Percentiles rank a stretch among this genome's conserved stretches.
Evolutionary conservation across 345 rosid genomes (phyloP).

Genomic region (Pseudoturritis turrita): DNA sequence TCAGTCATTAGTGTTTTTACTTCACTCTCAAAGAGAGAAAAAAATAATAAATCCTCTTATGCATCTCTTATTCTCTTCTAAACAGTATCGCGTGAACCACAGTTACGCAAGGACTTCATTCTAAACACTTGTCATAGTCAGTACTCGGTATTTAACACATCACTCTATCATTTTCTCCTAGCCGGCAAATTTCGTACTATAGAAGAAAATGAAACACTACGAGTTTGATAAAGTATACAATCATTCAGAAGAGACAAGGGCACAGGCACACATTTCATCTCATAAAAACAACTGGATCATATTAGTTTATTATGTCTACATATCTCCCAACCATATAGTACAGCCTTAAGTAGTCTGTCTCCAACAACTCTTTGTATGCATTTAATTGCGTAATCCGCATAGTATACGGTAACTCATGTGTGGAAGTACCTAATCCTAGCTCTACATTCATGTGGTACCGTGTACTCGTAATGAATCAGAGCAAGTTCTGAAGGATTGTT

Average conservation of each 20-base stretch:
- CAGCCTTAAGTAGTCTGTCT: neutral
- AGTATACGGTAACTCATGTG: neutral
- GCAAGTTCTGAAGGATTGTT: neutral
- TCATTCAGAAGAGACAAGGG: neutral
- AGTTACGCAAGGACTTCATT: neutral
- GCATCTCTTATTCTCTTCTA: neutral
- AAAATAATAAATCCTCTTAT: neutral
- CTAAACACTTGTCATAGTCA: neutral
- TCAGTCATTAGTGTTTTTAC: neutral
- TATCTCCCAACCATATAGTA: conserved; percentile 9
- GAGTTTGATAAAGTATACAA: neutral
- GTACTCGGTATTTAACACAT: neutral
- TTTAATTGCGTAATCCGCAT: neutral
- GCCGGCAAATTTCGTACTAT: neutral
- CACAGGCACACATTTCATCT: neutral
- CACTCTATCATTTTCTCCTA: neutral
- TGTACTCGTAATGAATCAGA: neutral
- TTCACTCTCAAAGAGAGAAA: neutral
- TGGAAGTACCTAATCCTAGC: conserved; percentile 1
- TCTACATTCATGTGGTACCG: neutral
- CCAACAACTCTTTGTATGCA: neutral
- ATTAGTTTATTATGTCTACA: neutral
- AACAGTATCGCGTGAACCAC: neutral
- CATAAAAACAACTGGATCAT: neutral
- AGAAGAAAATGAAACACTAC: neutral